Evolutionary conservation across 23 red algal species (phyloP), one percentile per base, ranked within the genome.

Genomic region (Porphyridium purpureum): DNA sequence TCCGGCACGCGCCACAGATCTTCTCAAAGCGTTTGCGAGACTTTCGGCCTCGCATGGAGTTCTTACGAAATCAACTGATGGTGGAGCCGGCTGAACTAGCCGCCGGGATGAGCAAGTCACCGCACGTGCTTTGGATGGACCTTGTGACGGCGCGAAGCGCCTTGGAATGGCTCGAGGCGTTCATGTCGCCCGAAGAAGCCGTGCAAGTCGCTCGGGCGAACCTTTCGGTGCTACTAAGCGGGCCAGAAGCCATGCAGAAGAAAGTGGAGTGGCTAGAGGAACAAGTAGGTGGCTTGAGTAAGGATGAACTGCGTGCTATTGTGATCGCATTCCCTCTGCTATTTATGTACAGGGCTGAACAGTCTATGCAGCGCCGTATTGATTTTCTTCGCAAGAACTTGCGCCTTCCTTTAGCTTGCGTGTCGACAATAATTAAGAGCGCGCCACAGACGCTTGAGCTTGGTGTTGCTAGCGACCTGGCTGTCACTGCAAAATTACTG

Each of bases 111-210:
- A 58, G 57, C 7, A 52, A 57, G 19, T 64, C 64, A 24, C 76
- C 76, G 46, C 76, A 82, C 48, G 29, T 82, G 14, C 47, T 82
- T 6, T 82, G 76, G 76, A 69, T 69, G 64, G 44, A 82, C 42
- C 47, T 82, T 1, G 27, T 35, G 0, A 42, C 52, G 20, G 64
- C 64, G 3, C 44, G 54, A 0, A 29, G 9, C 8, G 66, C 72
- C 5, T 55, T 59, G 8, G 31, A 50, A 2, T 29, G 27, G 5
- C n/a, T 82, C n/a, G 1, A 24, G 60, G 0, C 55, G 55, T 27
- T 56, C 65, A 7, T 64, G 62, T 21, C 76, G 64, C 3, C 7
- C 32, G 8, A 52, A 62, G 25, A 55, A 58, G 23, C 17, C 54
- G 55, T 40, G 40, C 30, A 71, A 55, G 58, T 82, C 62, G 23